These are phyloP conservation scores for Pyrenopolyporus hunteri DNA, from an alignment of 495 filamentous ascomycete genomes.

Conservation along the genomic window DNA sequence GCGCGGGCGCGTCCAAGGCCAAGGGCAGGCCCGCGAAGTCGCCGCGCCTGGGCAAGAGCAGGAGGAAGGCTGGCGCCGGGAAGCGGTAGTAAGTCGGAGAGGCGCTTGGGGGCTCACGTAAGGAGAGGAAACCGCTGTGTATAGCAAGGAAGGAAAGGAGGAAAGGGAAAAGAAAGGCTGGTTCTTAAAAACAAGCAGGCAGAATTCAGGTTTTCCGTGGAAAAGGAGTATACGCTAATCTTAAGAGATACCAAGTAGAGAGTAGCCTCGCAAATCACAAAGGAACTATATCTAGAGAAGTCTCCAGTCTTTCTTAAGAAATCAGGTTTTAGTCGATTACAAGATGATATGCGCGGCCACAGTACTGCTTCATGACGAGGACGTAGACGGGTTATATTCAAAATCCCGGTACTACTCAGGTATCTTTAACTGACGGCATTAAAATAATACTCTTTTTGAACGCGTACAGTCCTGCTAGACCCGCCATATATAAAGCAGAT, in stretches of 20 bases:
- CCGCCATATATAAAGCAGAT: background rate
- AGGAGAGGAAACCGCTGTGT: background rate
- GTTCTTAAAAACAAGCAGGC: background rate
- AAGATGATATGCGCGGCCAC: background rate
- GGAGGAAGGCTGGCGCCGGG: constrained; percentile 45
- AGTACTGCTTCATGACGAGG: too few species aligned
- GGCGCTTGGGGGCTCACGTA: too few species aligned
- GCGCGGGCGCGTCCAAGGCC: too few species aligned
- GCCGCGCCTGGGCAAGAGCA: constrained; percentile 46
- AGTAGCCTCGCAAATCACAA: background rate
- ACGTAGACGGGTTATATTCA: too few species aligned
- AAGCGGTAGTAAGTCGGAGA: constrained; percentile 41
- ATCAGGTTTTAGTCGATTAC: background rate
- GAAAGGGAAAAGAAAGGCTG: background rate
- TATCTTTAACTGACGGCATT: too few species aligned
- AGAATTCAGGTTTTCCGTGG: background rate
- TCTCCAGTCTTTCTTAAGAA: too few species aligned
- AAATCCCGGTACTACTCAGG: background rate
- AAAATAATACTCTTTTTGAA: background rate
- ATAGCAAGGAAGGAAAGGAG: background rate
- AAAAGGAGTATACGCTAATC: too few species aligned
- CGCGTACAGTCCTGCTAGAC: background rate
- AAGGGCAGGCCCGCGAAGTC: constrained; percentile 19
- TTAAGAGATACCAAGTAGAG: constrained; percentile 28
- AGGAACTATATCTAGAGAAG: background rate